These are phyloP conservation scores for Polyporus arcularius DNA, from an alignment of 768 basidiomycete genomes.

Conservation along the genomic window DNA sequence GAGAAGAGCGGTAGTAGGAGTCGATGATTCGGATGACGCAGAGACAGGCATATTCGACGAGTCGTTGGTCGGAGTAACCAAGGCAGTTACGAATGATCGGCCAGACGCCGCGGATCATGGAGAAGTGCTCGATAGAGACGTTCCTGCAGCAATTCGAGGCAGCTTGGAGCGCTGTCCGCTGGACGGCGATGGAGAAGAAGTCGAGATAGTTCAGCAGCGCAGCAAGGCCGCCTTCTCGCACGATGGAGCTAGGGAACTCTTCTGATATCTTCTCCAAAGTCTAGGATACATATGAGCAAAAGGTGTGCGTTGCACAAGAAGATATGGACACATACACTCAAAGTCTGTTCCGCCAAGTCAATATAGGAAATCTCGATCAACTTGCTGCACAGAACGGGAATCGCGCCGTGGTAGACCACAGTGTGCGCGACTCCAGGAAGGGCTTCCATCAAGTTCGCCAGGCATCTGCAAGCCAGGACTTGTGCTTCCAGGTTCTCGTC, in stretches of 20 bases:
- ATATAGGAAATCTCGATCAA: conserved; percentile 97
- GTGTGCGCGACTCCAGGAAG: conserved; percentile 96
- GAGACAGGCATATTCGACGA: conserved; percentile 96
- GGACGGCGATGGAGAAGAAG: conserved; percentile 98
- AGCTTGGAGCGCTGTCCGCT: conserved; percentile 94
- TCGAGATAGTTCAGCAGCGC: conserved; percentile 95
- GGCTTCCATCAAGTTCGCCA: conserved; percentile 99
- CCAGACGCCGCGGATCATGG: conserved; percentile 88
- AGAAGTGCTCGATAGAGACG: conserved; percentile 84
- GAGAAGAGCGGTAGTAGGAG: conserved; percentile 81
- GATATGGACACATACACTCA: conserved; percentile 71
- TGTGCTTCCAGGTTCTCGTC: conserved; percentile 93
- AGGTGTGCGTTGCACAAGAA: conserved; percentile 13
- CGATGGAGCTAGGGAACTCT: conserved; percentile 94
- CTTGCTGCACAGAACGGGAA: conserved; percentile 96
- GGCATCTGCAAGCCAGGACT: conserved; percentile 92
- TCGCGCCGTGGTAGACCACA: conserved; percentile 97
- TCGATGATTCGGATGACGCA: conserved; percentile 95
- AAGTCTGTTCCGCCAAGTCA: conserved; percentile 95
- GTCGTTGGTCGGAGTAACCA: conserved; percentile 88
- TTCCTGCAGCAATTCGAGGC: conserved; percentile 97
- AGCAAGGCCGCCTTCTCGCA: conserved; percentile 91
- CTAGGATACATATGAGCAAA: conserved; percentile 43
- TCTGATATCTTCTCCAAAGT: conserved; percentile 98
- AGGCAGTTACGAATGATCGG: conserved; percentile 93